Base-by-base conservation (phyloP, 495 filamentous ascomycete genomes). In the Pyronema domesticum region DNA sequence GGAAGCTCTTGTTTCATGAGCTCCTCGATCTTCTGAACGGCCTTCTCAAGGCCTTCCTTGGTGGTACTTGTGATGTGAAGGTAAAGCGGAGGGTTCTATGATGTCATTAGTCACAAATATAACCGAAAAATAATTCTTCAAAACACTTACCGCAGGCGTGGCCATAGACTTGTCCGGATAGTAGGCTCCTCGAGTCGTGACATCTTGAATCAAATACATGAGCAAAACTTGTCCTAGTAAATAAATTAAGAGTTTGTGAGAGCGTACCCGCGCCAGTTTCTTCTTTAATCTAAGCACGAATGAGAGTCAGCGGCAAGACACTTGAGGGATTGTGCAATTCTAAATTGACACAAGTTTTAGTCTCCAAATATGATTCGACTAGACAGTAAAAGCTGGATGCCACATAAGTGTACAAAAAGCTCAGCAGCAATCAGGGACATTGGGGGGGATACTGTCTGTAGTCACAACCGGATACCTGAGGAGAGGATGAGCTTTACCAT, bases 221-320 rank as follows among this genome's bases (percentile, higher is more conserved):
- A 83, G 78, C 73, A 72, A 58, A 60, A 56, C 71, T 65, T 67
- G 71, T 77, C 70, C 72, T 72, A 66, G 73, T 63, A 55, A 70
- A 36, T 36, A 50, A 35, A n/a, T 13, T 35, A n/a, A 50, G 19
- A 19, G 19, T 11, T 13, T 35, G 30, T 15, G 19, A 19, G 47
- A 50, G 82, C 91, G 81, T 98, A 98, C 91, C 91, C 75, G 91
- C 89, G 80, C 91, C 91, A 83, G 91, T 95, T 66, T 95, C 85
- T 74, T 96, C 89, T 85, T 95, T 94, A 62, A 98, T 98, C 91
- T 98, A 95, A 68, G 57, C 62, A 65, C 62, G 57, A 46, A 57
- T 65, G 63, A 65, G 47, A 65, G 91, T 98, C 82, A 98, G 91
- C 89, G 93, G 82, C 62, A 65, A 83, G 86, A 86, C 81, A 84